Base-by-base conservation (phyloP, 1,139 yeast genomes). In the Hemisphaericaspora xylanilytica region DNA sequence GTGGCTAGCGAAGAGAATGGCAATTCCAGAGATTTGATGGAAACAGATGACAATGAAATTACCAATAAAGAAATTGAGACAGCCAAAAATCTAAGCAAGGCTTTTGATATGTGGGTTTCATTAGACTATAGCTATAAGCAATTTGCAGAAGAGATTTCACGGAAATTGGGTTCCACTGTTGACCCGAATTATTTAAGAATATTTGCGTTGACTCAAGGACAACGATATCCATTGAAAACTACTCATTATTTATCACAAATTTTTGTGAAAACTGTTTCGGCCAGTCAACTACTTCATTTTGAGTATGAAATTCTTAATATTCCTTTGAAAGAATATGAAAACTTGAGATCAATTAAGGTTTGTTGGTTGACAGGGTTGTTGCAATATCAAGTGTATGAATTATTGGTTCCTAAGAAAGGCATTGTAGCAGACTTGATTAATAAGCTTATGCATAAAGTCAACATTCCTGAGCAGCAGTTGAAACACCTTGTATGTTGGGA, bases 221-320 rank as follows among this genome's bases (percentile, higher is more conserved):
- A 71, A 13, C 72, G 78, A 48, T 69, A 66, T 38, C 73, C 81
- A 3, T 62, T 75, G 41, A 70, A 70, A 45, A 61, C 78, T 16
- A 52, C 65, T 12, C 56, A 64, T 27, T 59, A 66, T 18, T 61
- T 74, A 31, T 67, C 75, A 12, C 72, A 68, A 40, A 52, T 75
- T 48, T 69, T 82, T 47, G 71, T 78, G 3, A 76, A 72, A 48
- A 65, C 68, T 16, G 67, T 67, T 46, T 72, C 73, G 35, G 77
- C 66, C 42, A 73, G 68, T 44, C 75, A 65, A 42, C 63, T 58
- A 37, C 63, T 63, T 58, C 67, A 73, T 9, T 74, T 83, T 50
- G 86, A 81, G 49, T 92, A 85, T 56, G 96, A 90, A 53, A 63
- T 85, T 1, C 71, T 94, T 51, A 83, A 80, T 32, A 81, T 89